Conservation (phyloP, 2,329 filamentous ascomycete species). For the Fusarium torulosum region DNA sequence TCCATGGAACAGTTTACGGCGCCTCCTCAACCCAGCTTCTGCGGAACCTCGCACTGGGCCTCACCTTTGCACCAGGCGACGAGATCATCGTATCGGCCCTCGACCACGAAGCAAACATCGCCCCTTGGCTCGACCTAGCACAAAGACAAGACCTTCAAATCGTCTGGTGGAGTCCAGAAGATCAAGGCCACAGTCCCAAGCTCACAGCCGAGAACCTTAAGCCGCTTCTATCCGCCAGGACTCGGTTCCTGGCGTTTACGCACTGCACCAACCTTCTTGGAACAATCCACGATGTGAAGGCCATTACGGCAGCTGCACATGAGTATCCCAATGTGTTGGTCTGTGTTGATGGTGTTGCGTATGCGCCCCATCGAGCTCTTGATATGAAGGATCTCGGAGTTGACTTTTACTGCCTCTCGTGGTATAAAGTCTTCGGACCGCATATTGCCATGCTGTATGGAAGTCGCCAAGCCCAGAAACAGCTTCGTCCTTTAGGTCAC, state of each 20-base stretch:
- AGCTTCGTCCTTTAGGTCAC: conserved; percentile 69
- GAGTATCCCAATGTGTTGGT: conserved; percentile 65
- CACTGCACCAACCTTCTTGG: conserved; percentile 81
- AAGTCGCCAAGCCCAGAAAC: conserved; percentile 65
- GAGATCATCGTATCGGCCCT: conserved; percentile 78
- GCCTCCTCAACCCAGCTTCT: conserved; percentile 82
- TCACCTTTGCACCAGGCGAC: conserved; percentile 67
- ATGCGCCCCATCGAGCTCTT: conserved; percentile 77
- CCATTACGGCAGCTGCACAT: conserved; percentile 67
- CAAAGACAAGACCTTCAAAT: conserved; percentile 63
- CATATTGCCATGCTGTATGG: conserved; percentile 80
- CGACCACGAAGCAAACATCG: conserved; percentile 84
- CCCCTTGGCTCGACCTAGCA: conserved; percentile 79
- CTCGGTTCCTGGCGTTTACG: conserved; percentile 78
- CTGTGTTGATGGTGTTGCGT: conserved; percentile 81
- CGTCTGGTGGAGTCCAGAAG: conserved; percentile 18
- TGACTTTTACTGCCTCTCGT: conserved; percentile 83
- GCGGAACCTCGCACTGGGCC: conserved; percentile 73
- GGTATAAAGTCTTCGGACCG: conserved; percentile 87
- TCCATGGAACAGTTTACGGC: conserved; percentile 61
- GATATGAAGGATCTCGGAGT: conserved; percentile 77
- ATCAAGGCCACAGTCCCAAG: conserved; percentile 59
- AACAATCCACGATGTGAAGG: conserved; percentile 73
- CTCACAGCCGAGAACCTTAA: conserved; percentile 69
- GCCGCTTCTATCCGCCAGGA: conserved; percentile 71